Base-by-base conservation (phyloP, 495 filamentous ascomycete species). In the Penicillium verhagenii region DNA sequence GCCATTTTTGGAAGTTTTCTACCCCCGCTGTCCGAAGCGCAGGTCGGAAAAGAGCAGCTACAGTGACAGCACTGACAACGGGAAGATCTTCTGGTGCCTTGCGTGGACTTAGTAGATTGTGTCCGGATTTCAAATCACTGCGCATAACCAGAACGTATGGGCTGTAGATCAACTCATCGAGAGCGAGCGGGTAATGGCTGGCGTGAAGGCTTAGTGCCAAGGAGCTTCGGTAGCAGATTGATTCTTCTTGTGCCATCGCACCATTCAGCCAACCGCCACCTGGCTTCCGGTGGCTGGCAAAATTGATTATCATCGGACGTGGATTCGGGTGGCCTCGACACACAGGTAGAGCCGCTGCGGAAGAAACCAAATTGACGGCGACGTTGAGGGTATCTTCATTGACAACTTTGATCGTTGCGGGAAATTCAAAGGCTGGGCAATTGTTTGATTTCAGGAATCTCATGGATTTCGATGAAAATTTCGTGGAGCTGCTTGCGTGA, bases 201-300 rank as follows among this genome's bases (percentile, higher is more conserved):
- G 2, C 0, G 6, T 47, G 3, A 7, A 47, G 44, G 13, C 44
- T 47, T 18, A 47, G 44, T 10, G 23, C 23, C n/a, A 47, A 29
- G 29, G 44, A 47, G 44, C 25, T 31, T 9, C 44, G 44, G 25
- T 47, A 47, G 44, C 44, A 47, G 14, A 47, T 47, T 13, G 44
- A 28, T 20, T 47, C 44, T n/a, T 47, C 44, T 14, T 47, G 44
- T 31, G 44, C 44, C 44, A 47, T 28, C 5, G 44, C 44, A 8
- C 44, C 44, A n/a, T 29, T 47, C 24, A 47, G 24, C 44, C 44
- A 47, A n/a, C 44, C 44, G 2, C 44, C 44, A 4, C 44, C 44
- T 8, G 44, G 44, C 10, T 47, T 47, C 18, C 24, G 23, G 25
- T 47, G 44, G 14, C 23, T 29, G 9, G 44, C 44, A 3, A 47